Base-by-base conservation (phyloP, 768 basidiomycete genomes). In the Lactarius evosmus region DNA sequence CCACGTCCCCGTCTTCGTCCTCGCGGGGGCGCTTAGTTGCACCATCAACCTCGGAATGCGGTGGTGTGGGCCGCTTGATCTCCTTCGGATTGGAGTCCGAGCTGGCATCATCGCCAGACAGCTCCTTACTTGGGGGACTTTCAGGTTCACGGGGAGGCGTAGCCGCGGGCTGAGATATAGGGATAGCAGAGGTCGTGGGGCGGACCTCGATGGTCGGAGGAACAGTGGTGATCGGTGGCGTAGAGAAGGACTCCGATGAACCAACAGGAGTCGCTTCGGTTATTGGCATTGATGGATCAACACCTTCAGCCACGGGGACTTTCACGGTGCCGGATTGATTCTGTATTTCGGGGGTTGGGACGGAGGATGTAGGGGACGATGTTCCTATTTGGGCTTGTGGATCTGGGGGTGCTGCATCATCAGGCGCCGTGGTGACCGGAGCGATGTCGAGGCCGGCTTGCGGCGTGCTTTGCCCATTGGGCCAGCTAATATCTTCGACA, bases 401-500 rank as follows among this genome's bases (percentile, higher is more conserved):
- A 60, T 86, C 75, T 6, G 63, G 46, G 40, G 65, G 30, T 16
- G 63, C 61, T 27, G 62, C 56, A 22, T 61, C 56, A 46, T 66
- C 56, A 38, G 50, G 59, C 4, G 49, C 56, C 8, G 16, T 27
- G 53, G n/a, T 33, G 22, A n/a, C 46, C 40, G 51, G n/a, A 51
- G 33, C 19, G 50, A 56, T 7, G 50, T 44, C 65, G 56, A 27
- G 58, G 25, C 55, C 44, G 22, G 56, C 60, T 12, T 63, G 62
- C 11, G 62, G 56, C 4, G 65, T 27, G 29, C 72, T 69, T 63
- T 80, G 79, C 71, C 75, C 74, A 62, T 82, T 85, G 72, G 81
- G 79, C 89, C 88, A 89, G 71, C 78, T 85, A 66, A 90, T 82
- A 71, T 91, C 89, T 73, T 89, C 88, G 34, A 91, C 88, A 30